Conservation (phyloP, 768 basidiomycete genomes). For the Kwoniella shandongensis region DNA sequence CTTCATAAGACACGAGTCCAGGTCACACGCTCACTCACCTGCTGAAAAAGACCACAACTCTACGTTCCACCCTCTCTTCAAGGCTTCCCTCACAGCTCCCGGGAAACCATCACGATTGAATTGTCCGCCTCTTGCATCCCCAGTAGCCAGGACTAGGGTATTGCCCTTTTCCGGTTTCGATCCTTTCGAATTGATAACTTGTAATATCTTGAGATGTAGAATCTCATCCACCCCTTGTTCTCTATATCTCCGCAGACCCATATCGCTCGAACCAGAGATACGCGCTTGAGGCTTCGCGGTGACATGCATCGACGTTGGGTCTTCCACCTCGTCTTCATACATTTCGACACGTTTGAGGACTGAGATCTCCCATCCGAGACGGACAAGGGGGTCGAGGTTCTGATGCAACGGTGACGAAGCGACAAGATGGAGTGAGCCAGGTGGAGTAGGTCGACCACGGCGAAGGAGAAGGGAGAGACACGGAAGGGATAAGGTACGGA, state of each 20-base stretch:
- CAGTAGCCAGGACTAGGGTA: constrained; percentile 81
- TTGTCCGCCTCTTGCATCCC: constrained; percentile 87
- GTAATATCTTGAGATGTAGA: constrained; percentile 86
- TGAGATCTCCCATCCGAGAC: constrained; percentile 49
- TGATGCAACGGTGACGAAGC: constrained; percentile 48
- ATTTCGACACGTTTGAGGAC: constrained; percentile 49
- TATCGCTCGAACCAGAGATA: constrained; percentile 6
- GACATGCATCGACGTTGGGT: constrained; percentile 26
- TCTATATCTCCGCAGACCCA: constrained; percentile 51
- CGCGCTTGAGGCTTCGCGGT: constrained; percentile 19
- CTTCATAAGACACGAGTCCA: too few relatives aligned
- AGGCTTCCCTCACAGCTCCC: constrained; percentile 78
- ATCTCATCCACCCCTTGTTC: constrained; percentile 96
- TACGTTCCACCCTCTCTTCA: constrained; percentile 90
- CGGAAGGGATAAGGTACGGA: constrained; percentile 49
- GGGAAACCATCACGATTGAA: constrained; percentile 92
- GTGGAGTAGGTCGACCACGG: constrained; percentile 41
- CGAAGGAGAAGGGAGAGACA: constrained; percentile 46
- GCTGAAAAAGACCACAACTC: constrained; percentile 91
- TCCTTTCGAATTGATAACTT: constrained; percentile 63
- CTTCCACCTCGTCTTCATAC: constrained; percentile 40
- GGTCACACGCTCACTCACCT: constrained; percentile 54
- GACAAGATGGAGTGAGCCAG: constrained; percentile 47
- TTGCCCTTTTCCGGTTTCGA: constrained; percentile 53
- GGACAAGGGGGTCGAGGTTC: constrained; percentile 45